These are phyloP conservation scores for Mycena filopes DNA, from an alignment of 768 basidiomycete species.

Conservation along the genomic window DNA sequence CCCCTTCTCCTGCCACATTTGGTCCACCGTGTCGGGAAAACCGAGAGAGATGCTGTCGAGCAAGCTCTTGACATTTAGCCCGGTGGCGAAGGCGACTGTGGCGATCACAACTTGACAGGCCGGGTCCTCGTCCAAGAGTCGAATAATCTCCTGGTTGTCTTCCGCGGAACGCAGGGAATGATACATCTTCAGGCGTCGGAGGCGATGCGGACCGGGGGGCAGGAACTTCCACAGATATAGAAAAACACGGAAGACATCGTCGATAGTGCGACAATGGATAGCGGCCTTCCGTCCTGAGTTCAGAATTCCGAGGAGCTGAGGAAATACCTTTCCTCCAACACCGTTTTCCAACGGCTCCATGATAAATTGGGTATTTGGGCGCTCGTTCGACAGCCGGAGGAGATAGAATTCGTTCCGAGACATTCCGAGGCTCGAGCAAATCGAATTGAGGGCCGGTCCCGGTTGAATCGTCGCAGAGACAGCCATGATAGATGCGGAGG, in stretches of 20 bases:
- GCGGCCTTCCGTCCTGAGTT: constrained; percentile 19
- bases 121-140: constrained; percentile 12
- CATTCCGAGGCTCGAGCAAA: constrained; percentile 8
- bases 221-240: constrained; percentile 17
- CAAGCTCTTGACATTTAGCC: constrained; percentile 12
- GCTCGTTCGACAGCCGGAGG: not conserved
- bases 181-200: constrained; percentile 11
- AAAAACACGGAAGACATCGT: constrained; percentile 14
- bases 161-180: constrained; percentile 3
- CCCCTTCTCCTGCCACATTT: constrained; percentile 14
- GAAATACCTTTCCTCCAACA: constrained; percentile 11
- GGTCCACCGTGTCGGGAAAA: constrained; percentile 2
- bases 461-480: constrained; percentile 15
- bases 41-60: constrained; percentile 13
- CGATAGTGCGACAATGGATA: constrained; percentile 16
- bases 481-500: not conserved
- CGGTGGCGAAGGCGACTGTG: constrained; percentile 19
- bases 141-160: constrained; percentile 16
- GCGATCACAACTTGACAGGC: constrained; percentile 15
- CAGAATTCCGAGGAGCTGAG: constrained; percentile 21
- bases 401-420: not conserved
- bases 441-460: not conserved
- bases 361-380: constrained; percentile 14
- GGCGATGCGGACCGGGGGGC: constrained; percentile 9
- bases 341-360: constrained; percentile 3